A percentile compares a stretch with the other conserved stretches of the same genome.
These are phyloP conservation scores for Cadophora gregata DNA, from an alignment of 2,329 filamentous ascomycete species.

Conservation along the genomic window DNA sequence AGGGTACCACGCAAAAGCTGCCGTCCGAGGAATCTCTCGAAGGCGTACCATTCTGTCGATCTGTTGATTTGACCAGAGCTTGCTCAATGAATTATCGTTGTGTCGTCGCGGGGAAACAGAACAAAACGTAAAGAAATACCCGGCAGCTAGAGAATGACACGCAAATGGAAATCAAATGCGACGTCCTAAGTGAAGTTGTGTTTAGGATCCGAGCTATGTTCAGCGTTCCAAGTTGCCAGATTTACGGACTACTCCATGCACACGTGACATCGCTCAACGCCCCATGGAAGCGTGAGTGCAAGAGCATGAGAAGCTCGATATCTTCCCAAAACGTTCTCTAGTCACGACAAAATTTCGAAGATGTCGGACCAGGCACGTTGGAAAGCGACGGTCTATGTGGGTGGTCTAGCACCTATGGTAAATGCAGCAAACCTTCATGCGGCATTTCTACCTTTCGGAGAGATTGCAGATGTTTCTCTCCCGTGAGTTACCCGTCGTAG, in stretches of 20 bases:
- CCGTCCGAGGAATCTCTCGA: constrained; percentile 94
- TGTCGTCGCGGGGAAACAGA: constrained; percentile 16
- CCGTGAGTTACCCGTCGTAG: constrained; percentile 53
- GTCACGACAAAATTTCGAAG: constrained; percentile 29
- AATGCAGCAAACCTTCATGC: constrained; percentile 79
- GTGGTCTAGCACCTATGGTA: constrained; percentile 82
- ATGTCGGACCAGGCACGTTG: constrained; percentile 86
- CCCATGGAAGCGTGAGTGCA: neutral
- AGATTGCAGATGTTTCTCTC: constrained; percentile 88
- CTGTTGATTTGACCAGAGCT: constrained; percentile 26
- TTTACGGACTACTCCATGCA: neutral
- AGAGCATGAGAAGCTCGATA: neutral
- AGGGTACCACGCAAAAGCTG: constrained; percentile 96
- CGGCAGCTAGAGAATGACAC: constrained; percentile 22
- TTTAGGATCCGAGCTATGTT: constrained; percentile 22
- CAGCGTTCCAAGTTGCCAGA: constrained; percentile 19
- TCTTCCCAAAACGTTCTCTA: neutral
- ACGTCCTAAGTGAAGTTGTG: constrained; percentile 25
- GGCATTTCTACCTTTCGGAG: constrained; percentile 95
- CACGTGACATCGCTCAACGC: constrained; percentile 18
- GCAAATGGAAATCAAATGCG: constrained; percentile 32
- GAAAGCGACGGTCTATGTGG: constrained; percentile 92
- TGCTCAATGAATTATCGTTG: constrained; percentile 21
- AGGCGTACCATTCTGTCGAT: constrained; percentile 80
- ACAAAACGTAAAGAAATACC: constrained; percentile 11